Base-by-base conservation (phyloP, 1,139 yeast species). In the Geotrichum australiense region DNA sequence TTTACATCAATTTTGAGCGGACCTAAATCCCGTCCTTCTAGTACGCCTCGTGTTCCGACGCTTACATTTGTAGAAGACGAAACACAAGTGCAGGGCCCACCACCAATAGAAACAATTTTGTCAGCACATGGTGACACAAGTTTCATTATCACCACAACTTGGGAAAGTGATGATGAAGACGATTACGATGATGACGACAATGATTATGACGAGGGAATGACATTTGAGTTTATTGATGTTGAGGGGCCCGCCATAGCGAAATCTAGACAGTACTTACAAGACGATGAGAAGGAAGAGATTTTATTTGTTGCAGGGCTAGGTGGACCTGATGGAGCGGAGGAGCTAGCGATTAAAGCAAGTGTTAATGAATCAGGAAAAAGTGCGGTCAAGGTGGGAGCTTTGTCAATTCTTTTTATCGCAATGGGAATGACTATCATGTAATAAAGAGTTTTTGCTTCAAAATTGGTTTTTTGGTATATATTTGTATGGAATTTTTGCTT, bases 191-290 rank as follows among this genome's bases (percentile, higher is more conserved):
- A 18, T 12, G 20, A 7, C 11, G 16, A n/a, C 6, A 7, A 12
- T 21, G 19, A 7, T 2, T 8, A 28, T 15, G 27, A 22, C 12
- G 39, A 16, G 10, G 24, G 34, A 20, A 36, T 41, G 37, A 37
- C 41, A 6, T 41, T 41, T 32, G 41, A 41, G 20, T 41, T 37
- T 32, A 22, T 29, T 7, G 41, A 41, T 11, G 44, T 26, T 6
- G 31, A 26, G 19, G 20, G 16, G 8, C 14, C 8, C n/a, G 5
- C 18, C 7, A 6, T 14, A 11, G 20, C 8, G 5, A 29, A 16
- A 29, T n/a, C 35, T n/a, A 15, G 11, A 31, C 8, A 15, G 10
- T 29, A 29, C 8, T 29, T 29, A 12, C 33, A 16, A n/a, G 30
- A 12, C 7, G 6, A 12, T 29, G 33, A 29, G 8, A 16, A 29